Base-by-base conservation (phyloP, 345 rosid species). In the Microthlaspi erraticum region DNA sequence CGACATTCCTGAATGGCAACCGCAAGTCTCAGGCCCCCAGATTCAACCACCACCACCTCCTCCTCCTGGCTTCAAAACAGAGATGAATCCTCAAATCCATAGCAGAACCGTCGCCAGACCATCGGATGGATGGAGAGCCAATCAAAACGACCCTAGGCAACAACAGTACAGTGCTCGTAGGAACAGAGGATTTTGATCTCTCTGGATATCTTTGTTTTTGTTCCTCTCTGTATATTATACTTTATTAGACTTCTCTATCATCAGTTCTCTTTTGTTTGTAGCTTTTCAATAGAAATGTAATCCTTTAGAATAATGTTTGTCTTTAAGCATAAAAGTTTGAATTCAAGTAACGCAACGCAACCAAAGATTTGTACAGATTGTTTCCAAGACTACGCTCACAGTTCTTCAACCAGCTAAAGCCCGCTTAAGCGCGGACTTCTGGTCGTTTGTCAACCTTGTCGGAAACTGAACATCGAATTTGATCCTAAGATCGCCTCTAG, bases 1-100 rank as follows among this genome's bases (percentile, higher is more conserved):
- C 5, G 97, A 91, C 32, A 94, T 94, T 70, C 98, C 99, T 1
- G 99, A 91, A 74, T 94, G 97, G 99, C 89, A 81, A 48, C 98
- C 98, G 0, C 89, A 88, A 45, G 48, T 36, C 36, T 54, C 57
- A 33, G 19, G 73, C 52, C 74, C 43, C 59, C 78, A 60, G 4
- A 36, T 26, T 53, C 69, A 52, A 26, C 26, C 26, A 2, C 26
- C 2, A 23, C 26, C 20, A 1, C 55, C 48, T 4, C 69, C 78
- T 2, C 68, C 78, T 10, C 68, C 18, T 23, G 23, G 2, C 42
- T 50, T 5, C 13, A n/a, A 39, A 26, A 12, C 59, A 10, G 58
- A 46, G 34, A 26, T 49, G 10, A 26, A 11, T 36, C 62, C 68
- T 53, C 51, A 32, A 45, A 16, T 52, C 23, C 64, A 68, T 20